These are phyloP conservation scores for Acidomyces sp. DNA, from an alignment of 495 filamentous ascomycete genomes.

Conservation along the genomic window DNA sequence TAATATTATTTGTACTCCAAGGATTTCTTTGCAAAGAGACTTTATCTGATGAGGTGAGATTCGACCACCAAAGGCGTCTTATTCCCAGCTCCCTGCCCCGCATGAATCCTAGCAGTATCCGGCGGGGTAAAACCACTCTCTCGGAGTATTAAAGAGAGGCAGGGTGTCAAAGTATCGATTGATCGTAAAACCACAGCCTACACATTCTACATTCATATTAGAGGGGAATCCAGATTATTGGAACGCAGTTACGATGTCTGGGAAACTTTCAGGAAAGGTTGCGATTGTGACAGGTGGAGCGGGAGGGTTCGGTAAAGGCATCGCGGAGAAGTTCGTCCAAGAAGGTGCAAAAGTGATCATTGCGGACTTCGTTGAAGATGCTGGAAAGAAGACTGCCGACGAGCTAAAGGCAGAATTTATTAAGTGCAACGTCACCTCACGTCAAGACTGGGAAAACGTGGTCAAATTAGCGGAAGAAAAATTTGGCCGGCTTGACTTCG, in stretches of 20 bases:
- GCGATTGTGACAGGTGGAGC: constrained; percentile 20
- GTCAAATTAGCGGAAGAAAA: constrained; percentile 19
- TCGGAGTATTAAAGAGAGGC: too few relatives aligned
- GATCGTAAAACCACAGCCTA: too few relatives aligned
- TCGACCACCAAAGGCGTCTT: too few relatives aligned
- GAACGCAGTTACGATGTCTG: constrained; percentile 10
- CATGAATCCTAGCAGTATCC: too few relatives aligned
- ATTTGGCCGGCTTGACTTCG: constrained; percentile 25
- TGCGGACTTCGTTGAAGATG: constrained; percentile 16
- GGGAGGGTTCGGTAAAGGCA: constrained; percentile 19
- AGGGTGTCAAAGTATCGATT: too few relatives aligned
- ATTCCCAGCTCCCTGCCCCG: too few relatives aligned
- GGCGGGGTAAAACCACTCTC: too few relatives aligned
- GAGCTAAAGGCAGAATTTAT: constrained; percentile 12
- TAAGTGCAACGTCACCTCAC: constrained; percentile 14
- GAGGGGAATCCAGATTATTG: background rate
- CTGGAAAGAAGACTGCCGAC: constrained; percentile 9
- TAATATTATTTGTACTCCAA: too few relatives aligned
- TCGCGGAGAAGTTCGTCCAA: constrained; percentile 16
- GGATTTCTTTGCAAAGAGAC: too few relatives aligned
- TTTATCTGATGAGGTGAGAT: too few relatives aligned
- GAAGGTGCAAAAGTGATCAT: constrained; percentile 21
- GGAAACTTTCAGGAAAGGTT: constrained; percentile 19
- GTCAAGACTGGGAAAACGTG: constrained; percentile 13
- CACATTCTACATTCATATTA: too few relatives aligned